Percentiles rank a stretch among this genome's conserved stretches.
These are phyloP conservation scores for Linnemannia elongata DNA, from an alignment of 192 early-diverging fungal species.

Conservation along the genomic window DNA sequence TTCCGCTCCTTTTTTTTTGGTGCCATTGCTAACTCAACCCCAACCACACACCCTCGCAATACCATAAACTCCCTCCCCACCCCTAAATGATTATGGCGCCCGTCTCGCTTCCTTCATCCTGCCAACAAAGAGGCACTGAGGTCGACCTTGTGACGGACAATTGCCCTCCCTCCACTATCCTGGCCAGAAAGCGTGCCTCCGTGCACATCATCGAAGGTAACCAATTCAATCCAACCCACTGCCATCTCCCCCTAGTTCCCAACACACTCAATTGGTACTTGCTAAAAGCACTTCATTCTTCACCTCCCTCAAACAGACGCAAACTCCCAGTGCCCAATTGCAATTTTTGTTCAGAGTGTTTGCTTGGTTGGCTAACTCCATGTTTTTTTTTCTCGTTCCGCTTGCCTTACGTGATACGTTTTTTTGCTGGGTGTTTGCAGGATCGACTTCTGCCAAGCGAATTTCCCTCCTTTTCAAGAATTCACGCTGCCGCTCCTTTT, in stretches of 20 bases:
- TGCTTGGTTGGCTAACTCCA: background rate
- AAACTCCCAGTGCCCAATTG: background rate
- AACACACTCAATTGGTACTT: too few species aligned
- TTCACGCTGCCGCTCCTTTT: conserved; percentile 25
- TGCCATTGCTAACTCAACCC: background rate
- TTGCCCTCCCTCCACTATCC: background rate
- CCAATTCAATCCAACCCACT: background rate
- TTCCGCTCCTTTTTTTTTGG: background rate
- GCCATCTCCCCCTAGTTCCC: too few species aligned
- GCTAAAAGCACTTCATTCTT: too few species aligned
- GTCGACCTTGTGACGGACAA: background rate
- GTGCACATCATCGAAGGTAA: conserved; percentile 41
- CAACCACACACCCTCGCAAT: background rate
- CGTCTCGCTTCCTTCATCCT: background rate
- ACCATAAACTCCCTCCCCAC: background rate
- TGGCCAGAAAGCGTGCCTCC: conserved; percentile 24
- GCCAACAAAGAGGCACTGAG: background rate
- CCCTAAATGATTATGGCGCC: conserved; percentile 5
- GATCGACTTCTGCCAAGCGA: conserved; percentile 19
- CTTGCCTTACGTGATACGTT: background rate
- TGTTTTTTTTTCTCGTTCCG: background rate
- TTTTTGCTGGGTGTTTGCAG: background rate
- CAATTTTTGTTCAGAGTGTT: background rate
- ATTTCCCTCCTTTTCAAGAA: conserved; percentile 12
- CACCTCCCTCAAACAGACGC: background rate